These are phyloP conservation scores for Allomyces arbusculus DNA, from an alignment of 192 early-diverging fungal genomes.

Conservation along the genomic window DNA sequence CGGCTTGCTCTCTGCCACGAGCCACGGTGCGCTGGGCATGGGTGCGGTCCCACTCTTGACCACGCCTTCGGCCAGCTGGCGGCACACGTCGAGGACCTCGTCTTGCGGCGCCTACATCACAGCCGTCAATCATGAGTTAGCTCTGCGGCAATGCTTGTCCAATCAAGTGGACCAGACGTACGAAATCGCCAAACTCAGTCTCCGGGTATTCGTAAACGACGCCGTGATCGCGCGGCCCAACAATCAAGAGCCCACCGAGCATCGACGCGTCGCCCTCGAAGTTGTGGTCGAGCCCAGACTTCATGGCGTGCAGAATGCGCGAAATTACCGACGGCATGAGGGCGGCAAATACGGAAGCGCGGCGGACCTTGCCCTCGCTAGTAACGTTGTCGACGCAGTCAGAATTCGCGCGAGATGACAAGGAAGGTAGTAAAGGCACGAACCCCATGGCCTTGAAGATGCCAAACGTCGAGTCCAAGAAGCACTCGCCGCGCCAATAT, in stretches of 20 bases:
- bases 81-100: no score
- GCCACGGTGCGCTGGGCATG: no score
- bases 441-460: background rate
- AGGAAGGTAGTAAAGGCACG: background rate
- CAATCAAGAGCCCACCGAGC: background rate
- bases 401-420: no score
- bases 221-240: background rate
- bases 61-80: no score
- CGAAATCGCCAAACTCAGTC: background rate
- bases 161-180: no score
- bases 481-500: background rate
- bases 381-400: no score
- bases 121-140: no score
- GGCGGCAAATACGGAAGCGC: background rate
- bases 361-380: background rate
- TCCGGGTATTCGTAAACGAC: background rate
- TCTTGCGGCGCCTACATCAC: no score
- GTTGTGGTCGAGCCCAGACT: background rate
- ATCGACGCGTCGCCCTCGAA: background rate
- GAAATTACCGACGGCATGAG: background rate
- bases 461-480: background rate
- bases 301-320: background rate
- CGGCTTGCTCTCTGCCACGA: no score
- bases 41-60: no score
- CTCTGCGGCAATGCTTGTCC: no score